These are phyloP conservation scores for Microcyclospora pomicola DNA, from an alignment of 2,329 filamentous ascomycete genomes.

Conservation along the genomic window DNA sequence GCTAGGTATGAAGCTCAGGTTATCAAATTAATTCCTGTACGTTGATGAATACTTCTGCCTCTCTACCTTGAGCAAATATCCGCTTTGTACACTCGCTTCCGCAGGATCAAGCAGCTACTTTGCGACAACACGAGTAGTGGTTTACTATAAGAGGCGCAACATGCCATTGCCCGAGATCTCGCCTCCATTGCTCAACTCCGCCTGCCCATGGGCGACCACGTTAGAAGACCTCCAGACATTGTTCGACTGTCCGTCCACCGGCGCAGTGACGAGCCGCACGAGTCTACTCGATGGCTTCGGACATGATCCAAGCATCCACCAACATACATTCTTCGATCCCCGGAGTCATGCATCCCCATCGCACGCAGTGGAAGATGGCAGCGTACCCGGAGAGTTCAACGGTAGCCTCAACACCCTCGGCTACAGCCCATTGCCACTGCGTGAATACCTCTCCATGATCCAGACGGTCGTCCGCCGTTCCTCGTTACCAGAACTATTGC, in stretches of 20 bases:
- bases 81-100: too few species aligned
- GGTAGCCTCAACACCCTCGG: conserved; percentile 53
- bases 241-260: conserved; percentile 48
- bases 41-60: too few species aligned
- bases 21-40: too few species aligned
- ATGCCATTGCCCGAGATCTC: conserved; percentile 35
- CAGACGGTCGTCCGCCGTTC: conserved; percentile 8
- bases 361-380: conserved; percentile 10
- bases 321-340: conserved; percentile 51
- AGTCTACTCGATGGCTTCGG: conserved; percentile 50
- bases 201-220: conserved; percentile 62
- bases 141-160: not conserved
- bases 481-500: conserved; percentile 6
- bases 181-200: conserved; percentile 60
- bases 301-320: conserved; percentile 47
- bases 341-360: conserved; percentile 18
- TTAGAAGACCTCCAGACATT: conserved; percentile 47
- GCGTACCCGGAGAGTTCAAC: conserved; percentile 18
- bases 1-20: too few species aligned
- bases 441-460: conserved; percentile 46
- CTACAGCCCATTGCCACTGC: conserved; percentile 52
- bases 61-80: too few species aligned
- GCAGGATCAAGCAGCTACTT: too few species aligned
- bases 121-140: too few species aligned
- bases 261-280: conserved; percentile 63